A percentile compares a stretch with the other conserved stretches of the same genome.
Conservation (phyloP, 192 early-diverging fungal species). For the Backusella morwellensis region DNA sequence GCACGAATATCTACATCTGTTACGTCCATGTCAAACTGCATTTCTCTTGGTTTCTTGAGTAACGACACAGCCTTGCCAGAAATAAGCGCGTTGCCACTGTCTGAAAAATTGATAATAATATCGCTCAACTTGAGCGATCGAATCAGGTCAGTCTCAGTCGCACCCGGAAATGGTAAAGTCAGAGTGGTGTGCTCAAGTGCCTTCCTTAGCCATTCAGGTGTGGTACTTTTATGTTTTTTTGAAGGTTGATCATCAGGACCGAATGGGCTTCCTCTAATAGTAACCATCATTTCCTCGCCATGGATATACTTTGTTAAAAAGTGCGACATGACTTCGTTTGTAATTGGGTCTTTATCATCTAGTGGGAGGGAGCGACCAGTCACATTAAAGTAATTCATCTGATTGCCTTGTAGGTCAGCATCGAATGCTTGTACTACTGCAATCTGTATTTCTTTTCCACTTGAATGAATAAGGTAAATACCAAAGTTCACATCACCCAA, state of each 20-base stretch:
- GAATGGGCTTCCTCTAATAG: constrained; percentile 23
- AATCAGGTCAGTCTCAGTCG: constrained; percentile 30
- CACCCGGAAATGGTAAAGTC: constrained; percentile 33
- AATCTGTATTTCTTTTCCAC: constrained; percentile 25
- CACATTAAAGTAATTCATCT: constrained; percentile 30
- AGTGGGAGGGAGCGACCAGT: constrained; percentile 22
- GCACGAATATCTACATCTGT: constrained; percentile 20
- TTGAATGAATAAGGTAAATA: constrained; percentile 24
- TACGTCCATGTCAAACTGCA: constrained; percentile 34
- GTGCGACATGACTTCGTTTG: constrained; percentile 9
- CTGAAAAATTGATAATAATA: constrained; percentile 35
- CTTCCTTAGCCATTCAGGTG: constrained; percentile 30
- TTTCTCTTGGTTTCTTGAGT: constrained; percentile 27
- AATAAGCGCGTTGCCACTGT: constrained; percentile 14
- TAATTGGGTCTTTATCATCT: constrained; percentile 2
- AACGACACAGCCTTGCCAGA: constrained; percentile 32
- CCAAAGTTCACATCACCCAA: constrained; percentile 39
- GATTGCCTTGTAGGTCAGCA: constrained; percentile 21
- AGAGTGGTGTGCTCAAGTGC: constrained; percentile 24
- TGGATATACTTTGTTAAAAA: constrained; percentile 31
- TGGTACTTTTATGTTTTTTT: not conserved
- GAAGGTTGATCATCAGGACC: constrained; percentile 22
- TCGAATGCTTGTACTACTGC: constrained; percentile 28
- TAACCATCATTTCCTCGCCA: constrained; percentile 20
- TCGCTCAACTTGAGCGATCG: constrained; percentile 21